Base-by-base conservation (phyloP, 805 yeast species). In the Lachancea meyersii region DNA sequence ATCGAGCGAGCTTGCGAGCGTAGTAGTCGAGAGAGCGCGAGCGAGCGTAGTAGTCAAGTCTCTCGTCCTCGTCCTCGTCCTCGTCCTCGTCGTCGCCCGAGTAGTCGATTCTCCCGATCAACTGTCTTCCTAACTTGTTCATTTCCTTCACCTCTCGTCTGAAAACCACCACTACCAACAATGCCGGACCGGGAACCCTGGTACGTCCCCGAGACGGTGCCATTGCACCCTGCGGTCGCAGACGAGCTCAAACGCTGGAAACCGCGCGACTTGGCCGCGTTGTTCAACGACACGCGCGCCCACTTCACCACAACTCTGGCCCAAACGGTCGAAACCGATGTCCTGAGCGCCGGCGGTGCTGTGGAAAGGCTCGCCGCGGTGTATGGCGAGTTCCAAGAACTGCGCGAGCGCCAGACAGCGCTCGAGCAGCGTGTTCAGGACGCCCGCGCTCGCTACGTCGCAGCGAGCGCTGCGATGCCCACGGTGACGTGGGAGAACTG, bases 401-500 rank as follows among this genome's bases (percentile, higher is more conserved):
- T 35, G 21, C 26, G 35, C 13, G 10, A 23, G 5, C 41, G 21
- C n/a, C 41, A 38, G 27, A 30, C 5, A 3, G n/a, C 11, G 7
- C 28, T 30, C 5, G 33, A 30, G 18, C 6, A n/a, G 14, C 30
- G 22, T n/a, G 19, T 55, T n/a, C 26, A 34, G n/a, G 31, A 21
- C 3, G 35, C 47, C 3, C 55, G 55, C 39, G 19, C 45, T 11
- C 38, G 44, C 10, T 55, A 50, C 36, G 48, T 46, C 19, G 11
- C 35, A 6, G 20, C 14, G 10, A 45, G 53, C 9, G 52, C 50
- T 14, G 37, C 40, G 14, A 47, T 46, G 28, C 51, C 49, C 8
- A 47, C 47, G 3, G 42, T 55, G 14, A 43, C 44, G 6, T 43
- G 53, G 14, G 48, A 47, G 14, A 53, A 44, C n/a, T 56, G 61